phyloP scores from a whole-genome alignment of 495 filamentous ascomycete species.

The Hypoxylon fragiforme region DNA sequence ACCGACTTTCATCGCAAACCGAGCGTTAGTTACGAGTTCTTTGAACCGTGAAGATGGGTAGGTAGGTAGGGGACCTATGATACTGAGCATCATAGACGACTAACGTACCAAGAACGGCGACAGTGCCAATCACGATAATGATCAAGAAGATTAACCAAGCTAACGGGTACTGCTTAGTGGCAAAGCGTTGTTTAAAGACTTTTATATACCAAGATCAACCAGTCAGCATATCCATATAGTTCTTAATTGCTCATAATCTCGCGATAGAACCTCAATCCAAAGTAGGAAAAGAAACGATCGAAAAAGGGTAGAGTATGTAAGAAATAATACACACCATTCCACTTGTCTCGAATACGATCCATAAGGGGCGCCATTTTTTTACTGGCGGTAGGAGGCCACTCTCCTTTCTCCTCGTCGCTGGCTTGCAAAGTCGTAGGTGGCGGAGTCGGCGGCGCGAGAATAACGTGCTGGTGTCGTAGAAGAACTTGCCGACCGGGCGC shows the following conservation, averaged over 20 bases:
- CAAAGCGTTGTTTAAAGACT: no score
- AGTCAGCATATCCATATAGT: no score
- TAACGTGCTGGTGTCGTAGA: constrained; percentile 13
- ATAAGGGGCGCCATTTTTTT: background rate
- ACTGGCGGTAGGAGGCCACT: background rate
- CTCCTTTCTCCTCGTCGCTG: background rate
- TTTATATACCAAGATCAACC: no score
- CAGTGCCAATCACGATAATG: constrained; percentile 6
- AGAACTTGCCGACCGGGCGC: constrained; percentile 16
- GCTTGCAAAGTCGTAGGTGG: background rate
- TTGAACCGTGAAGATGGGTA: background rate
- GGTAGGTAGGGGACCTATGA: background rate
- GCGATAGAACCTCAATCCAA: no score
- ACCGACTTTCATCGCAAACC: constrained; percentile 10
- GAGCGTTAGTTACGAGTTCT: background rate
- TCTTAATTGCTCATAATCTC: no score
- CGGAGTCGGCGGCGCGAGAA: constrained; percentile 4
- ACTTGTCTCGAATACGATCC: background rate
- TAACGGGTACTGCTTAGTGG: constrained; percentile 4
- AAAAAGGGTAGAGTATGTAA: no score
- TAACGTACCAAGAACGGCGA: constrained; percentile 13
- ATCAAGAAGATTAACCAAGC: constrained; percentile 14
- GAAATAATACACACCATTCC: background rate
- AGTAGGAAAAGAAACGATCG: no score
- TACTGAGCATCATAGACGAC: no score